A percentile compares a stretch with the other conserved stretches of the same genome.
Conservation (phyloP, 352 stramenopile genomes). For the Phytophthora pistaciae region DNA sequence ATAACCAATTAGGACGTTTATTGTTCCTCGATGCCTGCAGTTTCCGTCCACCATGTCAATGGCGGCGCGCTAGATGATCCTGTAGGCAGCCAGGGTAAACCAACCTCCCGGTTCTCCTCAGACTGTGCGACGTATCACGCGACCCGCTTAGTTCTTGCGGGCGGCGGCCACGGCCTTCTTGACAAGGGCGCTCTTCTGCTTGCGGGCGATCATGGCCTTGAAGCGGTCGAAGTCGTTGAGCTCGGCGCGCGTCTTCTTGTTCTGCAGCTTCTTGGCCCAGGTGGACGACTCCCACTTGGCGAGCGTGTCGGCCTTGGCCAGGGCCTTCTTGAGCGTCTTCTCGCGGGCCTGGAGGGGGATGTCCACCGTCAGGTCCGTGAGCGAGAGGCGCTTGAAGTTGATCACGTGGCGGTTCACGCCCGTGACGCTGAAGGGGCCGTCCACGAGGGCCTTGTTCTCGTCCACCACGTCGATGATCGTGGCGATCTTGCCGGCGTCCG, state of each 20-base stretch:
- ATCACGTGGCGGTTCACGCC: slow-evolving; percentile 99
- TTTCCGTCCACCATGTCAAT: not conserved
- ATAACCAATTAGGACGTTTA: slow-evolving; percentile 54
- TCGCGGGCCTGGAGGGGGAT: slow-evolving; percentile 95
- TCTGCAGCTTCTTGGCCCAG: slow-evolving; percentile 99
- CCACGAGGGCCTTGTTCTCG: slow-evolving; percentile 98
- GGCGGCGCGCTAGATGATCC: not conserved
- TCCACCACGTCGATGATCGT: slow-evolving; percentile 99
- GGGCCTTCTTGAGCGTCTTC: slow-evolving; percentile 95
- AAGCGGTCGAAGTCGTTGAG: slow-evolving; percentile 99
- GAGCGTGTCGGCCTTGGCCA: slow-evolving; percentile 88
- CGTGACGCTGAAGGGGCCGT: slow-evolving; percentile 96
- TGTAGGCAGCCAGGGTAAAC: slow-evolving; percentile 8
- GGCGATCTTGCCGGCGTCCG: slow-evolving; percentile 97
- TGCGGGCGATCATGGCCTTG: slow-evolving; percentile 99
- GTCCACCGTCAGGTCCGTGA: slow-evolving; percentile 98
- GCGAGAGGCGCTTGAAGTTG: slow-evolving; percentile 96
- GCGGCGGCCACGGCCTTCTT: slow-evolving; percentile 88
- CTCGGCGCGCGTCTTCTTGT: slow-evolving; percentile 95
- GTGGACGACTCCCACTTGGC: slow-evolving; percentile 96
- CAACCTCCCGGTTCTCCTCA: not conserved
- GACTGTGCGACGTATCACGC: not conserved
- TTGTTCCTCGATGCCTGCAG: slow-evolving; percentile 35
- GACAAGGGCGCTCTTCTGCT: slow-evolving; percentile 97
- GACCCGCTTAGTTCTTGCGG: slow-evolving; percentile 77